A percentile compares a stretch with the other conserved stretches of the same genome.
phyloP scores from a whole-genome alignment of 2,329 filamentous ascomycete species.

The Colletotrichum orbiculare region DNA sequence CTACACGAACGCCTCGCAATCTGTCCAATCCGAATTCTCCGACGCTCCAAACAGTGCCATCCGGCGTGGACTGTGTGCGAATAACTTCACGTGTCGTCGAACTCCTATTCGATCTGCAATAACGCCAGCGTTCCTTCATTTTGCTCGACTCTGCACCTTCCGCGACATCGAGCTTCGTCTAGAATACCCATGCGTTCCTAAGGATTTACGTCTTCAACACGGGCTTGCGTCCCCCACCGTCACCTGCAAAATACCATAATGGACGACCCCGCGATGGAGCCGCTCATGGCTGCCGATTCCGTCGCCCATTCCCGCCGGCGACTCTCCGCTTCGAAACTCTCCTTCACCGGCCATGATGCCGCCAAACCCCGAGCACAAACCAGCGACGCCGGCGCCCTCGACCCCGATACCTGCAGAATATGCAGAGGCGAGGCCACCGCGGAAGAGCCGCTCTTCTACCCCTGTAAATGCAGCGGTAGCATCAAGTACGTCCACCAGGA shows the following conservation, averaged over 20 bases:
- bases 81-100: slow-evolving; percentile 16
- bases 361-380: slow-evolving; percentile 22
- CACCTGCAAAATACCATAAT: slow-evolving; percentile 34
- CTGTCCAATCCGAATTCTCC: neutral
- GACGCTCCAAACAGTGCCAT: too few relatives aligned
- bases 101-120: neutral
- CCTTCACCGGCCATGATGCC: slow-evolving; percentile 12
- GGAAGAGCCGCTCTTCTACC: slow-evolving; percentile 92
- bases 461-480: slow-evolving; percentile 98
- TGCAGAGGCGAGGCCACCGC: slow-evolving; percentile 88
- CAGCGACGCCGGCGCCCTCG: slow-evolving; percentile 44
- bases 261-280: slow-evolving; percentile 41
- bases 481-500: slow-evolving; percentile 99
- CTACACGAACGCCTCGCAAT: slow-evolving; percentile 1
- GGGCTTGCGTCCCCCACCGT: slow-evolving; percentile 25
- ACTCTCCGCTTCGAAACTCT: slow-evolving; percentile 28
- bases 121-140: neutral
- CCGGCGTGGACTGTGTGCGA: too few relatives aligned
- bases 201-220: slow-evolving; percentile 10
- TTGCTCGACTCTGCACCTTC: neutral
- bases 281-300: slow-evolving; percentile 41
- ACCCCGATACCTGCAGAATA: slow-evolving; percentile 92
- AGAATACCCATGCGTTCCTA: slow-evolving; percentile 35
- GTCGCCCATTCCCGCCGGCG: slow-evolving; percentile 44
- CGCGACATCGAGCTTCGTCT: neutral